These are phyloP conservation scores for Pleurotus salmoneostramineus DNA, from an alignment of 768 basidiomycete genomes.

Conservation along the genomic window DNA sequence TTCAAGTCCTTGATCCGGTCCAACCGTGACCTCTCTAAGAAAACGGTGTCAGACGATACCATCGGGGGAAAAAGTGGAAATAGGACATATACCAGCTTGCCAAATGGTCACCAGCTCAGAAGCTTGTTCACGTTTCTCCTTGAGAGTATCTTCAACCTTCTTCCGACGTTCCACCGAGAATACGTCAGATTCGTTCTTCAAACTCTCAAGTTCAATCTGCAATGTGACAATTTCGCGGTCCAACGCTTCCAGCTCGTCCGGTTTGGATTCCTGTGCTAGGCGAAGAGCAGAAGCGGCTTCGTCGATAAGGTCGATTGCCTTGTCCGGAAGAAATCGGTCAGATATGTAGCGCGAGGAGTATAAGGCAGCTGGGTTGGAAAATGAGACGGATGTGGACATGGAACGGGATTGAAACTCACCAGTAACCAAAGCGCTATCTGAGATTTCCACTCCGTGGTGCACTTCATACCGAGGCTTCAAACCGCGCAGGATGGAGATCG, in stretches of 20 bases:
- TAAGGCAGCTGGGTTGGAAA: conserved; percentile 56
- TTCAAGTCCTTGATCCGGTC: conserved; percentile 72
- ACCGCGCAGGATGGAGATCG: conserved; percentile 84
- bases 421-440: conserved; percentile 84
- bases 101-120: conserved; percentile 59
- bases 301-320: conserved; percentile 89
- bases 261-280: conserved; percentile 86
- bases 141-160: conserved; percentile 63
- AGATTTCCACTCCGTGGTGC: conserved; percentile 91
- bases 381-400: not conserved
- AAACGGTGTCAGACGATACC: not conserved
- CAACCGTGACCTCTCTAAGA: conserved; percentile 62
- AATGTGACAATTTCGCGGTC: conserved; percentile 83
- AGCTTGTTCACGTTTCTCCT: conserved; percentile 60
- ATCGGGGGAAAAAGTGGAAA: not conserved
- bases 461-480: conserved; percentile 84
- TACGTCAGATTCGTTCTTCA: conserved; percentile 85
- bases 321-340: conserved; percentile 86
- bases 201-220: conserved; percentile 85
- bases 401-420: conserved; percentile 34
- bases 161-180: conserved; percentile 73
- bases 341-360: conserved; percentile 85
- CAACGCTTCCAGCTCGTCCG: conserved; percentile 77
- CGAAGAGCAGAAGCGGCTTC: conserved; percentile 87
- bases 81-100: conserved; percentile 56